Conservation (phyloP, 176 grass and related monocot species). For the Paspalum vaginatum region DNA sequence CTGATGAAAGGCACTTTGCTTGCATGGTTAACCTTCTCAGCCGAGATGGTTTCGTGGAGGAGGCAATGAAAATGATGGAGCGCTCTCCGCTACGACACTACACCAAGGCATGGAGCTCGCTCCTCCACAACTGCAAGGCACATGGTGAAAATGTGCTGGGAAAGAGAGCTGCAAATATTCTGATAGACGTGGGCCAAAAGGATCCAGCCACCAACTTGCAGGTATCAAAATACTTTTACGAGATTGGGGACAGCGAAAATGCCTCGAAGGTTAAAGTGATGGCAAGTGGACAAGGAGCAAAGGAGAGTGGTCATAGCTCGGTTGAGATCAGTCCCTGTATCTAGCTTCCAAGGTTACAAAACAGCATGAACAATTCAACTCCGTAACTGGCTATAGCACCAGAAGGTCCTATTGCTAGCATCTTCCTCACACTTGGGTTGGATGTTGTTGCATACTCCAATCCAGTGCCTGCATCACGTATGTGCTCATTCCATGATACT, state of each 20-base stretch:
- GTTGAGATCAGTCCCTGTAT: constrained; percentile 26
- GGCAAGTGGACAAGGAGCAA: constrained; percentile 17
- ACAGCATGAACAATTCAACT: not conserved
- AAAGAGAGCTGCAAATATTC: constrained; percentile 45
- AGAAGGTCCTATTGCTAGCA: not conserved
- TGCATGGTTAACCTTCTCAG: constrained; percentile 54
- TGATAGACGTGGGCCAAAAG: constrained; percentile 31
- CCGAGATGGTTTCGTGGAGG: constrained; percentile 41
- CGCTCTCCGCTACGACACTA: constrained; percentile 11
- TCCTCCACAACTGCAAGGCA: constrained; percentile 40
- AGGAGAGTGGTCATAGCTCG: constrained; percentile 33
- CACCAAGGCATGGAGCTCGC: constrained; percentile 41
- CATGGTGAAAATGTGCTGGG: constrained; percentile 43
- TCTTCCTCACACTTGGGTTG: not conserved
- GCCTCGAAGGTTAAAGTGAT: constrained; percentile 42
- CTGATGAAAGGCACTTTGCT: constrained; percentile 40
- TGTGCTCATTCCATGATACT: not conserved
- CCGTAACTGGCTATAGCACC: not conserved
- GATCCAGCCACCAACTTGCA: constrained; percentile 45
- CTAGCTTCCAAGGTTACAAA: constrained; percentile 12
- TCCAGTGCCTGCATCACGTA: constrained; percentile 1
- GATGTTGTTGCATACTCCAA: not conserved
- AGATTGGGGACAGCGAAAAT: constrained; percentile 21
- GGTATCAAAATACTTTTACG: constrained; percentile 32
- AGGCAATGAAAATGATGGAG: constrained; percentile 42